phyloP scores from a whole-genome alignment of 2,329 filamentous ascomycete species.

The Arthroderma sp. region DNA sequence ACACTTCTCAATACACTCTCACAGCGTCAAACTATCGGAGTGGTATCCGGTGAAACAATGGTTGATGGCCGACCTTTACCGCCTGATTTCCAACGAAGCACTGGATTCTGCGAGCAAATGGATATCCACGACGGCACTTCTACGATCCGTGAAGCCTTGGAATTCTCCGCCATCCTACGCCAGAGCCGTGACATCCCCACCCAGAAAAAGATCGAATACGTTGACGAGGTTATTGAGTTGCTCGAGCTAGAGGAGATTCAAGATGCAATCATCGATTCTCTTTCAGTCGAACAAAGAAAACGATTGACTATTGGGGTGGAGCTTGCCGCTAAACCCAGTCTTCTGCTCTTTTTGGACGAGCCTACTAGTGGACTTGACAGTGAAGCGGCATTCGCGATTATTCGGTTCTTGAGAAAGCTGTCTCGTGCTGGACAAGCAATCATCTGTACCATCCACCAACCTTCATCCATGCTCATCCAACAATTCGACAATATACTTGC shows the following conservation, averaged over 20 bases:
- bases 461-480: conserved; percentile 85
- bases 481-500: conserved; percentile 57
- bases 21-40: conserved; percentile 55
- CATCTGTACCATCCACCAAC: conserved; percentile 93
- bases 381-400: conserved; percentile 84
- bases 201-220: conserved; percentile 54
- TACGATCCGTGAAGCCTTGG: conserved; percentile 52
- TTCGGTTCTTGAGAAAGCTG: conserved; percentile 74
- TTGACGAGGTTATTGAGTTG: conserved; percentile 52
- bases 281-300: conserved; percentile 53
- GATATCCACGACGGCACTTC: conserved; percentile 54
- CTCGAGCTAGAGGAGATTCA: conserved; percentile 55
- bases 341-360: conserved; percentile 85
- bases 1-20: conserved; percentile 67
- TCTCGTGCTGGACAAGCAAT: conserved; percentile 81
- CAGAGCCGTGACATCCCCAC: conserved; percentile 45
- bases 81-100: conserved; percentile 41
- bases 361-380: conserved; percentile 87
- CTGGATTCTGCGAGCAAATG: conserved; percentile 48
- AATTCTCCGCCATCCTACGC: conserved; percentile 52
- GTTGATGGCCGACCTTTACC: conserved; percentile 52
- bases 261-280: conserved; percentile 52
- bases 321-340: conserved; percentile 74
- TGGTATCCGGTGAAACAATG: conserved; percentile 56
- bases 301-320: conserved; percentile 89